These are phyloP conservation scores for Colletotrichum sp. DNA, from an alignment of 2,329 filamentous ascomycete genomes.

Conservation along the genomic window DNA sequence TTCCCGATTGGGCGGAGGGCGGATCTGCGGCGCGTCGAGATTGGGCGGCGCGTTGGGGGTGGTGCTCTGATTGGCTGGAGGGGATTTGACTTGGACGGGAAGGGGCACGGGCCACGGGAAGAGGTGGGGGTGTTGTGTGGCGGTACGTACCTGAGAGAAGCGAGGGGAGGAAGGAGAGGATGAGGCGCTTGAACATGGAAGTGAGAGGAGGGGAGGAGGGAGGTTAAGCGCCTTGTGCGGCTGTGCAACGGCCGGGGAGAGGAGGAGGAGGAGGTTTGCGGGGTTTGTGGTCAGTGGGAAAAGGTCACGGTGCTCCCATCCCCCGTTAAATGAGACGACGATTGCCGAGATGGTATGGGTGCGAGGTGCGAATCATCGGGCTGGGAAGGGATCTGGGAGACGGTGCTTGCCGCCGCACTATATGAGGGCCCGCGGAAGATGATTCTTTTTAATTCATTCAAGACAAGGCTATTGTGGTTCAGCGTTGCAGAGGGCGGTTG, in stretches of 20 bases:
- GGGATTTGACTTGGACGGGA: not conserved
- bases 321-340: not conserved
- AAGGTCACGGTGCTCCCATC: not conserved
- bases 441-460: not conserved
- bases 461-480: not conserved
- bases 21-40: slow-evolving; percentile 20
- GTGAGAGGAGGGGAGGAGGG: not conserved
- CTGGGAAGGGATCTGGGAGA: not conserved
- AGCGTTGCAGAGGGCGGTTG: not conserved
- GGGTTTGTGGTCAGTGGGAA: not conserved
- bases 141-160: not conserved
- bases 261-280: not conserved
- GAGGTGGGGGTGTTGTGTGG: not conserved
- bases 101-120: not conserved
- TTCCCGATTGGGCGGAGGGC: slow-evolving; percentile 13
- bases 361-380: not conserved
- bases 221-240: slow-evolving; percentile 16
- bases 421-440: not conserved
- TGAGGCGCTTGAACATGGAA: not conserved
- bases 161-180: not conserved
- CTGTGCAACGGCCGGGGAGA: not conserved
- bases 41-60: slow-evolving; percentile 4
- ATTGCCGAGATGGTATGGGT: not conserved
- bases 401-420: not conserved
- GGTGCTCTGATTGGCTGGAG: rapidly evolving